These are phyloP conservation scores for Penicillium hordei DNA, from an alignment of 2,329 filamentous ascomycete species.

Conservation along the genomic window DNA sequence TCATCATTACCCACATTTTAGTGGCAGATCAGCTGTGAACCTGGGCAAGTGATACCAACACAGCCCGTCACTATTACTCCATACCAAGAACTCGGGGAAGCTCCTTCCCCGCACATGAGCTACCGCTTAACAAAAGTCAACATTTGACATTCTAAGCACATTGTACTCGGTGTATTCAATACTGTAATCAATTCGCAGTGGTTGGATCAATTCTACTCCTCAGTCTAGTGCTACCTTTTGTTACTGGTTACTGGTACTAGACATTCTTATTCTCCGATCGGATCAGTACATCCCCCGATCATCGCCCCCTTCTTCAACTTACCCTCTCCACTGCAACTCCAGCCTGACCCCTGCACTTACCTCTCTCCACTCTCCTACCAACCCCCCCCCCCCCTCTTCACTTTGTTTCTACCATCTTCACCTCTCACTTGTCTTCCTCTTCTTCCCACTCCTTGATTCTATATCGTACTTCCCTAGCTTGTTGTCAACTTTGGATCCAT, in stretches of 20 bases:
- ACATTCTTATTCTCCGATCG: slow-evolving; percentile 3
- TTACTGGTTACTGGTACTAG: background rate
- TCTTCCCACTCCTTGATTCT: slow-evolving; percentile 7
- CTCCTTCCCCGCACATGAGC: slow-evolving; percentile 16
- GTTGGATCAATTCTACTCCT: background rate
- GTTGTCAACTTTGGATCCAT: background rate
- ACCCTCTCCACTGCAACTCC: background rate
- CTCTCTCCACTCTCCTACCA: slow-evolving; percentile 1
- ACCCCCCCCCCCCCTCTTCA: slow-evolving; percentile 6
- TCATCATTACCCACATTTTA: slow-evolving; percentile 15
- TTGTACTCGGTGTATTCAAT: background rate
- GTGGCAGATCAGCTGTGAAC: background rate
- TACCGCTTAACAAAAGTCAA: background rate
- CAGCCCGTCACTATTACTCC: slow-evolving; percentile 6
- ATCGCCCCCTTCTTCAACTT: slow-evolving; percentile 11
- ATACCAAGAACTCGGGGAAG: slow-evolving; percentile 3
- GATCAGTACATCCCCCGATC: slow-evolving; percentile 7
- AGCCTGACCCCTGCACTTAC: slow-evolving; percentile 2
- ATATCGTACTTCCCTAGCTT: slow-evolving; percentile 10
- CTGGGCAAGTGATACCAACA: slow-evolving; percentile 1
- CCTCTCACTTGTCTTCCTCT: slow-evolving; percentile 5
- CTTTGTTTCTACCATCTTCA: slow-evolving; percentile 2
- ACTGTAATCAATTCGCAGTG: background rate
- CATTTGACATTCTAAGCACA: background rate
- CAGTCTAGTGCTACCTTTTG: background rate